phyloP scores from a whole-genome alignment of 2,329 filamentous ascomycete species.

The Aspergillus luchuensis region DNA sequence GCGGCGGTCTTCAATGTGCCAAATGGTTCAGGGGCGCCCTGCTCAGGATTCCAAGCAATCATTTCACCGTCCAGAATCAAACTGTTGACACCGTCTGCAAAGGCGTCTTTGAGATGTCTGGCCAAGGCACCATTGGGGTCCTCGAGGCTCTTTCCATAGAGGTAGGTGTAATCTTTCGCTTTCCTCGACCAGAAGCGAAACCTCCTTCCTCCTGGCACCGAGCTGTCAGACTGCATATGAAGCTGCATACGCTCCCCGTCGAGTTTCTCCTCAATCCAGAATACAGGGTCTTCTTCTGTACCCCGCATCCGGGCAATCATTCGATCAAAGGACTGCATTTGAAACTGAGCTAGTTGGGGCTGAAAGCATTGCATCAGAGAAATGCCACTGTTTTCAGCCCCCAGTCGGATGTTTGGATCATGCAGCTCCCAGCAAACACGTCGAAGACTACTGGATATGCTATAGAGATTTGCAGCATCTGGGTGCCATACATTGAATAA shows the following conservation, averaged over 20 bases:
- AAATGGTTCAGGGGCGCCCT: conserved; percentile 83
- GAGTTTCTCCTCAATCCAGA: conserved; percentile 98
- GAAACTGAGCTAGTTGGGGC: conserved; percentile 90
- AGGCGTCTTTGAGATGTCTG: conserved; percentile 74
- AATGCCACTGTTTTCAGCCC: conserved; percentile 73
- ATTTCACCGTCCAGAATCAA: conserved; percentile 96
- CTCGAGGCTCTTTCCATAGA: conserved; percentile 78
- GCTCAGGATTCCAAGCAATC: conserved; percentile 93
- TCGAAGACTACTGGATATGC: conserved; percentile 84
- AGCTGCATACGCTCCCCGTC: conserved; percentile 97
- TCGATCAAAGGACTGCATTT: conserved; percentile 77
- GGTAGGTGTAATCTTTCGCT: conserved; percentile 92
- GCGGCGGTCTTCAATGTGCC: conserved; percentile 93
- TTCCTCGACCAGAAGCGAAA: conserved; percentile 96
- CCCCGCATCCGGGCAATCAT: conserved; percentile 71
- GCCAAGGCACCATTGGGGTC: conserved; percentile 79
- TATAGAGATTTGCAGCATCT: conserved; percentile 77
- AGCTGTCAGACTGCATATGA: conserved; percentile 77
- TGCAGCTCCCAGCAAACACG: conserved; percentile 93
- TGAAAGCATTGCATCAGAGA: conserved; percentile 93
- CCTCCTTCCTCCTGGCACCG: conserved; percentile 65
- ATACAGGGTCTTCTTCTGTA: conserved; percentile 71
- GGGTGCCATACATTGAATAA: conserved; percentile 82
- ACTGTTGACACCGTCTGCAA: conserved; percentile 74
- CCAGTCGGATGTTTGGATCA: conserved; percentile 70